Base-by-base conservation (phyloP, 495 filamentous ascomycete species). In the Hypomontagnella submonticulosa region DNA sequence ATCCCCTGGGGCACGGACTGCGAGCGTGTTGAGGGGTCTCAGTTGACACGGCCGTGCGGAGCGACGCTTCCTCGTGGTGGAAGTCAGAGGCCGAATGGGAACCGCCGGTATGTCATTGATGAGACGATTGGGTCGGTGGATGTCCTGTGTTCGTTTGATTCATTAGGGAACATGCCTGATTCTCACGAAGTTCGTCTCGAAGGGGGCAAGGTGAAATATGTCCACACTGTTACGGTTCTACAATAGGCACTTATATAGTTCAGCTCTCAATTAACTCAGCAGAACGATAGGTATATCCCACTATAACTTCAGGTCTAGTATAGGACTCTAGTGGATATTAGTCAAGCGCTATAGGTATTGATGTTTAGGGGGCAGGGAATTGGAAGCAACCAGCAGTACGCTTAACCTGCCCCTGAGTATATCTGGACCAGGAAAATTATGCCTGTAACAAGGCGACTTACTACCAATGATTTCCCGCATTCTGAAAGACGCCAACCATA, bases 41-140 rank as follows among this genome's bases (percentile, higher is more conserved):
- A 42, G 59, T 58, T 70, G 23, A 80, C 78, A 10, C 71, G 66
- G 36, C 80, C 79, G 3, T 82, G 80, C 40, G 77, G 77, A 4
- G 70, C 37, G 23, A 66, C 68, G 23, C 34, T 81, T 15, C 80
- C 81, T 3, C 69, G 52, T 5, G 79, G 80, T 0, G 80, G 80
- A 0, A 79, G 73, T 50, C 36, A 63, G 11, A 76, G 68, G 63
- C 52, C 51, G 13, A 82, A 82, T 50, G 75, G 73, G 1, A 80
- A 76, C 33, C 66, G 81, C 19, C 68, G 81, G 20, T 82, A 83
- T 63, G 80, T 83, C n/a, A 81, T 83, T 53, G 81, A 83, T 53
- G 80, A 83, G 70, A 71, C 69, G 18, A 34, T 79, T 1, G 81
- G 81, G 7, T 78, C 75, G 3, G 77, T 80, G 5, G 79, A 83